These are phyloP conservation scores for Mortierella sp. DNA, from an alignment of 371 early-diverging fungal genomes.

Conservation along the genomic window DNA sequence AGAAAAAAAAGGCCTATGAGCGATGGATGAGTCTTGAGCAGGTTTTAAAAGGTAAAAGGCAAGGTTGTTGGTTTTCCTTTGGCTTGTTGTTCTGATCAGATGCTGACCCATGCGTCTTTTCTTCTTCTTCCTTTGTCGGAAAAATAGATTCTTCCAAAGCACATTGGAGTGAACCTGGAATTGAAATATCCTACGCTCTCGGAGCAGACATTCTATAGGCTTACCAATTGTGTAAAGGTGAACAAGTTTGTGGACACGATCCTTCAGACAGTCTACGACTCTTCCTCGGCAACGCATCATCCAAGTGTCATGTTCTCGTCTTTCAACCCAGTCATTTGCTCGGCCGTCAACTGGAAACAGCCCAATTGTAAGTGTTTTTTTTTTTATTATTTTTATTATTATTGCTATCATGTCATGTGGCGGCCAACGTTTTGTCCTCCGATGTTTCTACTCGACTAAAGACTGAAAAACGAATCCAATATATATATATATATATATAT, in stretches of 20 bases:
- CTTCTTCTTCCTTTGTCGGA: background rate
- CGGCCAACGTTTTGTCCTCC: too few species aligned
- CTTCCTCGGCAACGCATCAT: slow-evolving; percentile 54
- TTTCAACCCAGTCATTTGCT: slow-evolving; percentile 92
- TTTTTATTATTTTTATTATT: too few species aligned
- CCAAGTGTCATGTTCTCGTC: slow-evolving; percentile 86
- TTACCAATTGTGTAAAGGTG: slow-evolving; percentile 68
- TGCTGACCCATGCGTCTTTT: background rate
- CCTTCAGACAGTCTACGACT: slow-evolving; percentile 82
- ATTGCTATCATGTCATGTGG: too few species aligned
- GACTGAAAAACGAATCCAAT: too few species aligned
- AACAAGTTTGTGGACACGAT: slow-evolving; percentile 88
- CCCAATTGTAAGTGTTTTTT: slow-evolving; percentile 81
- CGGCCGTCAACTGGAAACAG: slow-evolving; percentile 96
- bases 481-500: too few species aligned
- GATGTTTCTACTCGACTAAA: too few species aligned
- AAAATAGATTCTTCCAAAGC: slow-evolving; percentile 71
- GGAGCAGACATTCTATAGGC: slow-evolving; percentile 63
- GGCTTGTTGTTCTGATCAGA: background rate
- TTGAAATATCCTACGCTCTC: slow-evolving; percentile 82
- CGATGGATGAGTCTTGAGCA: slow-evolving; percentile 80
- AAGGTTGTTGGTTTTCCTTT: slow-evolving; percentile 56
- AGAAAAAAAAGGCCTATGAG: slow-evolving; percentile 52
- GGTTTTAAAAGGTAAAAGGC: slow-evolving; percentile 69
- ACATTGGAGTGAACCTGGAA: slow-evolving; percentile 87